Evolutionary conservation across 768 basidiomycete genomes (phyloP).

Genomic region (Glaciozyma antarctica): DNA sequence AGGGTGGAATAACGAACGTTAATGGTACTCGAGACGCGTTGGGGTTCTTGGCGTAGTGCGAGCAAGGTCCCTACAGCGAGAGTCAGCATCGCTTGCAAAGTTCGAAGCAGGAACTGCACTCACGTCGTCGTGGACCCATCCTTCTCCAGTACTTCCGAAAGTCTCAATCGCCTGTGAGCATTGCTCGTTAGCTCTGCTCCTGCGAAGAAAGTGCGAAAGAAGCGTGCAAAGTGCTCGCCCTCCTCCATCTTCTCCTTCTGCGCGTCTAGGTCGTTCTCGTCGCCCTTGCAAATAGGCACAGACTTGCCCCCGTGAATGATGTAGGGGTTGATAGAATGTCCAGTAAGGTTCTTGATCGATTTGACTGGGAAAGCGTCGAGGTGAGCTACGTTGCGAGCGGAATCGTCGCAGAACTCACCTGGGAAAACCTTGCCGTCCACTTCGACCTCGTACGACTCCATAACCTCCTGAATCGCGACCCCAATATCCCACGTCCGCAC

Average conservation of each 20-base stretch:
- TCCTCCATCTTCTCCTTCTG: conserved; percentile 88
- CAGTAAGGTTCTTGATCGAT: conserved; percentile 84
- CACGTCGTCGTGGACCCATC: conserved; percentile 73
- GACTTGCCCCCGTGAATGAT: conserved; percentile 87
- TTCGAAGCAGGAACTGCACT: conserved; percentile 25
- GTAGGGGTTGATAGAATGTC: conserved; percentile 83
- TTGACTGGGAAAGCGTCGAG: conserved; percentile 54
- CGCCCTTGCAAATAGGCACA: conserved; percentile 52
- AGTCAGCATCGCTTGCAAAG: not conserved
- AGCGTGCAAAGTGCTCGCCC: conserved; percentile 76
- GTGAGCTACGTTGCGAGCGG: not conserved
- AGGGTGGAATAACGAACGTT: conserved; percentile 47
- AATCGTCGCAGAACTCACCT: conserved; percentile 9
- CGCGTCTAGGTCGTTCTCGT: conserved; percentile 48
- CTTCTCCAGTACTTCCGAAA: conserved; percentile 92
- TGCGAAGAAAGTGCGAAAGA: too few relatives aligned
- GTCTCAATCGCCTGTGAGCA: conserved; percentile 66
- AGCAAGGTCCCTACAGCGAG: conserved; percentile 61
- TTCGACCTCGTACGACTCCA: conserved; percentile 97
- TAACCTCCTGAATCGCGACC: conserved; percentile 88
- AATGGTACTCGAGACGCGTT: conserved; percentile 65
- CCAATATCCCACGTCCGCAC: conserved; percentile 86
- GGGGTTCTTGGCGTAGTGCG: conserved; percentile 72
- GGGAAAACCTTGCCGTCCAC: conserved; percentile 57
- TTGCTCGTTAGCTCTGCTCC: too few relatives aligned